Conservation (phyloP, 768 basidiomycete genomes). For the Lactarius evosmus region DNA sequence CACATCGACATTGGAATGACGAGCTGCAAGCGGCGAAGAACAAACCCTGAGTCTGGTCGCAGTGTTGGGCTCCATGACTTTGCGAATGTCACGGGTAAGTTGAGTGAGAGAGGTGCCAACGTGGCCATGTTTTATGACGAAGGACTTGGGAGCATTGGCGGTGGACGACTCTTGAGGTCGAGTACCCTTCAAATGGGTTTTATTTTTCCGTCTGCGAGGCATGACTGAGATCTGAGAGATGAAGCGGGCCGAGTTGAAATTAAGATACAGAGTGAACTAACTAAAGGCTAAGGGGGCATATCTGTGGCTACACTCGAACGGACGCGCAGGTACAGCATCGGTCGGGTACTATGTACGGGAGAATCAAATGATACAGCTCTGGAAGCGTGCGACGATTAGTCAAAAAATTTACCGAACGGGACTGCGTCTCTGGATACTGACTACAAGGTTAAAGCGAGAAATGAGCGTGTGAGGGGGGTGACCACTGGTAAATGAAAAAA, state of each 20-base stretch:
- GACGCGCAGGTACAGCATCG: constrained; percentile 19
- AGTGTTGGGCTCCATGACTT: constrained; percentile 98
- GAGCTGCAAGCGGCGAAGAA: constrained; percentile 25
- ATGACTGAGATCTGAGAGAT: constrained; percentile 37
- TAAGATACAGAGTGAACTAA: constrained; percentile 13
- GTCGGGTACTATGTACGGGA: constrained; percentile 17
- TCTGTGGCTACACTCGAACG: constrained; percentile 18
- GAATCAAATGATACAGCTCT: constrained; percentile 24
- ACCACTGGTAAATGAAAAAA: constrained; percentile 11
- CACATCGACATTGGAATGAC: constrained; percentile 21
- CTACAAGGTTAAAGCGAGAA: background rate
- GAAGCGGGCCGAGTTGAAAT: background rate
- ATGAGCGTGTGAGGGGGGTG: background rate
- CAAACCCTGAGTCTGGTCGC: constrained; percentile 84
- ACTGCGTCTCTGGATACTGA: background rate
- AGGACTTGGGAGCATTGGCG: constrained; percentile 71
- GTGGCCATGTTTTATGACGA: constrained; percentile 94
- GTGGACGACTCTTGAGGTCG: constrained; percentile 34
- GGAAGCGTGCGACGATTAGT: constrained; percentile 19
- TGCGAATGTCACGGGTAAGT: constrained; percentile 88
- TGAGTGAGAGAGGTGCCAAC: constrained; percentile 85
- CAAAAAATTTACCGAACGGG: constrained; percentile 11
- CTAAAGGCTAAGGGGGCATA: no score
- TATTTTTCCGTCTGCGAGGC: constrained; percentile 74
- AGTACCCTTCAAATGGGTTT: constrained; percentile 73